Conservation (phyloP, 2,329 filamentous ascomycete genomes). For the Tothia fuscella region DNA sequence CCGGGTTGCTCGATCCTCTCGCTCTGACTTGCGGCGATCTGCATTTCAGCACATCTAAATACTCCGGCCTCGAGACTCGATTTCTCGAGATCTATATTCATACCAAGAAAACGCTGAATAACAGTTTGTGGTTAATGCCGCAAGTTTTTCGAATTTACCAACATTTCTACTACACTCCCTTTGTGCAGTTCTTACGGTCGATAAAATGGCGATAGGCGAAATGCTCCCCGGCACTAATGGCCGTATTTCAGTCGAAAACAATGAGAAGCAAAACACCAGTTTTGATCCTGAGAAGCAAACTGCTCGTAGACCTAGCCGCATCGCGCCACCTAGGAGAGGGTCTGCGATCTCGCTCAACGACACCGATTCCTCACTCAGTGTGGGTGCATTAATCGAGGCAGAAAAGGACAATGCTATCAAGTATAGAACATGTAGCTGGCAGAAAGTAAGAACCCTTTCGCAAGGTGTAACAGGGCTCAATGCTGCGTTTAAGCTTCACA, state of each 20-base stretch:
- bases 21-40: too few relatives aligned
- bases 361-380: conserved; percentile 29
- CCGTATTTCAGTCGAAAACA: conserved; percentile 2
- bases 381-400: conserved; percentile 59
- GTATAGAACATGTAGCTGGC: conserved; percentile 89
- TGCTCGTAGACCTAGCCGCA: conserved; percentile 28
- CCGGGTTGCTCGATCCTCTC: too few relatives aligned
- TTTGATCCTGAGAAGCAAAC: conserved; percentile 16
- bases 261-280: conserved; percentile 10
- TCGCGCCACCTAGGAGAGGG: conserved; percentile 26
- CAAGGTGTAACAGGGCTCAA: background rate
- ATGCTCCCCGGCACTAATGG: background rate
- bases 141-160: background rate
- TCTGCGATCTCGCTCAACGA: too few relatives aligned
- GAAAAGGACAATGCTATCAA: conserved; percentile 73
- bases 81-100: too few relatives aligned
- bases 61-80: too few relatives aligned
- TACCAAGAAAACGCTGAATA: too few relatives aligned
- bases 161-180: conserved; percentile 20
- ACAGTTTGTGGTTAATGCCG: conserved; percentile 8
- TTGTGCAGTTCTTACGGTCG: conserved; percentile 33
- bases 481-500: background rate
- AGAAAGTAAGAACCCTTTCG: conserved; percentile 48
- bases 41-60: too few relatives aligned
- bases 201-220: conserved; percentile 41